Evolutionary conservation across 306 rosid species (phyloP), one percentile per base, ranked within the genome.

Genomic region (Boehmeria nivea): DNA sequence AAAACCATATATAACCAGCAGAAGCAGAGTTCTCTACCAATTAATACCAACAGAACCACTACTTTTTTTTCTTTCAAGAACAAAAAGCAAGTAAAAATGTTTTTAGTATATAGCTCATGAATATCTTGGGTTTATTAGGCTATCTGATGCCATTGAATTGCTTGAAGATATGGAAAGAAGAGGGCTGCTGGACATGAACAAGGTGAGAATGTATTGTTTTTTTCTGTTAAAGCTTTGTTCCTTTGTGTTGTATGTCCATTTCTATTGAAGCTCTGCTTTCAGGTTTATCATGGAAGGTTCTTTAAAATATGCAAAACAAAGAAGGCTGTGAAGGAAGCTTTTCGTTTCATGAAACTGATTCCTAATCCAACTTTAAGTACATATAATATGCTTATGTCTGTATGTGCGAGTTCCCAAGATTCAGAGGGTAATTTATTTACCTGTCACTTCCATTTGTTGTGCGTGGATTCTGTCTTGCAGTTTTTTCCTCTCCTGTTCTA

Each of bases 301-400:
- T 91, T 91, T 60, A 77, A 83, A 63, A 67, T 19, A 55, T 91
- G 96, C 86, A 91, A 91, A 84, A 68, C 59, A 60, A 63, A 68
- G 77, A 91, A 79, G 83, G 96, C 95, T 53, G 89, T 84, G 58
- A 71, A 60, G 60, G 95, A 87, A 77, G 99, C 99, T 72, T 91
- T 87, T 71, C 89, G 77, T 50, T 91, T 65, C 88, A 65, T 63
- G 67, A 77, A 78, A 64, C 87, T 91, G 67, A 82, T 91, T 57
- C 82, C 83, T 50, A 81, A 83, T 76, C 99, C 96, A 61, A 84
- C 75, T 0, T 55, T 81, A 85, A 91, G 99, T 75, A 84, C 99
- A 55, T 91, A 78, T 75, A 91, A 82, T 65, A 91, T 91, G 99
- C 99, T 91, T 22, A 80, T 91, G 99, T 76, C 99, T 0, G 99